Evolutionary conservation across 148 eudicot genomes (phyloP).

Genomic region (Fagopyrum esculentum): DNA sequence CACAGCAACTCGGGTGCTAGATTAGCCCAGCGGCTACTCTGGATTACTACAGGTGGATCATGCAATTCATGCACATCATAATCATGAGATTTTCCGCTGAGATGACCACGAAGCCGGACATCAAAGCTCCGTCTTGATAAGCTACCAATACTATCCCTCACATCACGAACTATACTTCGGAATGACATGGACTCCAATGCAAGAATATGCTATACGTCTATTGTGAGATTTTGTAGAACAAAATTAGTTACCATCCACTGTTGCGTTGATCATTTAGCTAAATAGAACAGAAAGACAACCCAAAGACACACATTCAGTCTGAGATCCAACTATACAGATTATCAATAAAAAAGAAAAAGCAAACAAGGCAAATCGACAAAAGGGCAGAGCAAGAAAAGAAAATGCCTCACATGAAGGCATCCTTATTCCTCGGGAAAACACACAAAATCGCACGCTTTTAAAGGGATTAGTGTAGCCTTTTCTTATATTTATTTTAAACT

Average conservation of each 20-base stretch:
- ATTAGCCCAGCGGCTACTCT: slow-evolving; percentile 79
- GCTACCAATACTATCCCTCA: slow-evolving; percentile 86
- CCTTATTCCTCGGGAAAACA: slow-evolving; percentile 6
- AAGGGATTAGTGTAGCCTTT: neutral
- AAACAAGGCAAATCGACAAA: neutral
- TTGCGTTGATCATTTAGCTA: neutral
- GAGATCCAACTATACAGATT: slow-evolving; percentile 7
- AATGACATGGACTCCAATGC: slow-evolving; percentile 52
- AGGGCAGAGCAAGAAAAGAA: neutral
- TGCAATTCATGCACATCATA: slow-evolving; percentile 78
- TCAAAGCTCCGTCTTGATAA: slow-evolving; percentile 81
- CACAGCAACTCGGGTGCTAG: slow-evolving; percentile 78
- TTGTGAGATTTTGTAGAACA: neutral
- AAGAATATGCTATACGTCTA: neutral
- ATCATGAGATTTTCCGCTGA: slow-evolving; percentile 71
- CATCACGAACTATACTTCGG: slow-evolving; percentile 79
- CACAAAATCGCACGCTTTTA: slow-evolving; percentile 1
- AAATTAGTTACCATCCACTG: slow-evolving; percentile 3
- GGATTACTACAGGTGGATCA: slow-evolving; percentile 52
- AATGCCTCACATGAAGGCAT: slow-evolving; percentile 8
- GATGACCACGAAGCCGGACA: slow-evolving; percentile 50
- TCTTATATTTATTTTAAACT: neutral
- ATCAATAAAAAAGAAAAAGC: slow-evolving; percentile 6
- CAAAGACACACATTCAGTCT: slow-evolving; percentile 2
- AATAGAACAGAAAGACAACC: slow-evolving; percentile 1